phyloP scores from a whole-genome alignment of 164 flowering plant genomes.

The Aristolochia fimbriata region DNA sequence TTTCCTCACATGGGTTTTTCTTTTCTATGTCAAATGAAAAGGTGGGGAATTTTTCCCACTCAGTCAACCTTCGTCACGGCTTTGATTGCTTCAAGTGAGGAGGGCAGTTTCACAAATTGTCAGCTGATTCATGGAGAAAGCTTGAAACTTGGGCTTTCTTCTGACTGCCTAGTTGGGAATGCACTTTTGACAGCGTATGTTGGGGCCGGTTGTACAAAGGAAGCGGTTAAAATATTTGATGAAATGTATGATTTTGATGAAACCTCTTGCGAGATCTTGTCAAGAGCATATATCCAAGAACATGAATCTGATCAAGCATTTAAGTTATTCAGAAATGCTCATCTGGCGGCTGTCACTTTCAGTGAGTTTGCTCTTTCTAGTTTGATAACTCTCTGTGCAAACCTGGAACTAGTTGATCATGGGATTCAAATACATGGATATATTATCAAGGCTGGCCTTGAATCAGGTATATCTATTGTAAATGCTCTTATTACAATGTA shows the following conservation, averaged over 20 bases:
- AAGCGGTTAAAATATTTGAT: slow-evolving; percentile 11
- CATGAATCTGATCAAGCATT: slow-evolving; percentile 9
- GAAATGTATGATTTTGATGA: slow-evolving; percentile 13
- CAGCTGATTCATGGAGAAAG: slow-evolving; percentile 15
- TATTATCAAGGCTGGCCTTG: slow-evolving; percentile 14
- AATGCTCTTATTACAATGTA: slow-evolving; percentile 24
- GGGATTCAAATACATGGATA: slow-evolving; percentile 19
- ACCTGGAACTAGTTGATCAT: slow-evolving; percentile 4
- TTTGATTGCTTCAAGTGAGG: slow-evolving; percentile 10
- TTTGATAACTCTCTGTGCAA: slow-evolving; percentile 12
- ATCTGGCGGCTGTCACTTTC: slow-evolving; percentile 3
- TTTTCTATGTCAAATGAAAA: slow-evolving; percentile 16
- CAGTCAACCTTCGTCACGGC: slow-evolving; percentile 18
- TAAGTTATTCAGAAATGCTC: slow-evolving; percentile 12
- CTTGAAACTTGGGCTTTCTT: slow-evolving; percentile 18
- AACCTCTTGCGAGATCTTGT: slow-evolving; percentile 19
- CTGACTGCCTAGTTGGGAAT: slow-evolving; percentile 14
- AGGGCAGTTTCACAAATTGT: slow-evolving; percentile 8
- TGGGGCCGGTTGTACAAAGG: slow-evolving; percentile 9
- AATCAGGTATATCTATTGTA: slow-evolving; percentile 12
- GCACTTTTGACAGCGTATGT: slow-evolving; percentile 18
- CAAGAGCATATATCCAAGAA: slow-evolving; percentile 12
- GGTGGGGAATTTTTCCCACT: slow-evolving; percentile 12
- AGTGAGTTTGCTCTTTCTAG: slow-evolving; percentile 15
- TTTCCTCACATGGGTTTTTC: slow-evolving; percentile 1